These are phyloP conservation scores for Eimeria necatrix DNA, from an alignment of 169 alveolate genomes.

Conservation along the genomic window DNA sequence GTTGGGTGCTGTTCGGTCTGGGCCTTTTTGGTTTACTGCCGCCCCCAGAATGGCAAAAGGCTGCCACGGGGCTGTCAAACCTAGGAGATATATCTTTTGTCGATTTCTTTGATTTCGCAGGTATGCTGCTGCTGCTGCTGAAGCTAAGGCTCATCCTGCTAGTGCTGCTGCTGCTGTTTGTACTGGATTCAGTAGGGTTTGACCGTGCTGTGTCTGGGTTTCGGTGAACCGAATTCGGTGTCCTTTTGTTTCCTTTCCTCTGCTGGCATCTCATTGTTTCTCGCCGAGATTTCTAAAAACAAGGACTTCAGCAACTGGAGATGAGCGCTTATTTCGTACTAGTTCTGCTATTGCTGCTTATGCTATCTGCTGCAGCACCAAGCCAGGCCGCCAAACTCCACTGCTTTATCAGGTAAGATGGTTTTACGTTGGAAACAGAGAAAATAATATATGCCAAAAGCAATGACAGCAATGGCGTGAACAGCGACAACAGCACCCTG, in stretches of 20 bases:
- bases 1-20: conserved; percentile 49
- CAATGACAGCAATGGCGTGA: background rate
- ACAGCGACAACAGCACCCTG: background rate
- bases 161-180: conserved; percentile 32
- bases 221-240: background rate
- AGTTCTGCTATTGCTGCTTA: background rate
- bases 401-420: conserved; percentile 27
- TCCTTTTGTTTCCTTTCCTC: background rate
- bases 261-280: background rate
- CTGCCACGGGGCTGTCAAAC: background rate
- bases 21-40: conserved; percentile 51
- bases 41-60: conserved; percentile 17
- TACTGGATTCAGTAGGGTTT: background rate
- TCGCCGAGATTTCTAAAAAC: background rate
- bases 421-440: background rate
- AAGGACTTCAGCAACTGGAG: too few relatives aligned
- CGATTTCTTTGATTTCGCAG: background rate
- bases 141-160: background rate
- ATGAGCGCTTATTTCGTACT: too few relatives aligned
- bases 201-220: background rate
- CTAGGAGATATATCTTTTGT: background rate
- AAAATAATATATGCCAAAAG: background rate
- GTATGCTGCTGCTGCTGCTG: conserved; percentile 39
- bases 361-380: conserved; percentile 2
- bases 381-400: conserved; percentile 5